Evolutionary conservation across 2,329 filamentous ascomycete species (phyloP).

Genomic region (Lachnellula hyalina): DNA sequence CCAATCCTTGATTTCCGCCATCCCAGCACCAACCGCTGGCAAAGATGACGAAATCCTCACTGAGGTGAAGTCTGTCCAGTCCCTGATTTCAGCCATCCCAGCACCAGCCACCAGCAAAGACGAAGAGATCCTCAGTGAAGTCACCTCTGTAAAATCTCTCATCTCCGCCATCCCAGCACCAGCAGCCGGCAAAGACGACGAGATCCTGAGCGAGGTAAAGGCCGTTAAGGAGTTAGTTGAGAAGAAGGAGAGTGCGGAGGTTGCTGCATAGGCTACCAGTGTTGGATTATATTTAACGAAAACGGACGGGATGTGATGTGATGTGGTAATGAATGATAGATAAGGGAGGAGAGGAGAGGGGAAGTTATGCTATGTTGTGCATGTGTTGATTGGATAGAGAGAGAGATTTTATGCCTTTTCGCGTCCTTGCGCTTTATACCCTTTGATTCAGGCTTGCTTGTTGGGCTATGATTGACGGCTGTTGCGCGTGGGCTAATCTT

Average conservation of each 20-base stretch:
- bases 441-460: conserved; percentile 3
- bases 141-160: neutral
- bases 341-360: neutral
- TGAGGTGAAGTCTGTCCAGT: conserved; percentile 7
- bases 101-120: conserved; percentile 10
- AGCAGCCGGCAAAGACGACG: conserved; percentile 1
- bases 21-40: conserved; percentile 2
- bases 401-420: conserved; percentile 1
- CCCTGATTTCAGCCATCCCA: conserved; percentile 4
- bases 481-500: neutral
- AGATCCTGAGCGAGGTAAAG: conserved; percentile 15
- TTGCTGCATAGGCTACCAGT: conserved; percentile 8
- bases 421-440: conserved; percentile 6
- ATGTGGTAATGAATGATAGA: neutral
- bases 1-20: conserved; percentile 1
- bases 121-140: conserved; percentile 8
- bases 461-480: conserved; percentile 4
- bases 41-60: conserved; percentile 9
- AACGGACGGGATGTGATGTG: too few relatives aligned
- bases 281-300: too few relatives aligned
- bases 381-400: neutral
- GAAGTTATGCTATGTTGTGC: neutral
- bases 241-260: conserved; percentile 8
- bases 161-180: neutral
- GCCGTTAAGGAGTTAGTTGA: conserved; percentile 6